Base-by-base conservation (phyloP, 768 basidiomycete genomes). In the Agrocybe praecox region DNA sequence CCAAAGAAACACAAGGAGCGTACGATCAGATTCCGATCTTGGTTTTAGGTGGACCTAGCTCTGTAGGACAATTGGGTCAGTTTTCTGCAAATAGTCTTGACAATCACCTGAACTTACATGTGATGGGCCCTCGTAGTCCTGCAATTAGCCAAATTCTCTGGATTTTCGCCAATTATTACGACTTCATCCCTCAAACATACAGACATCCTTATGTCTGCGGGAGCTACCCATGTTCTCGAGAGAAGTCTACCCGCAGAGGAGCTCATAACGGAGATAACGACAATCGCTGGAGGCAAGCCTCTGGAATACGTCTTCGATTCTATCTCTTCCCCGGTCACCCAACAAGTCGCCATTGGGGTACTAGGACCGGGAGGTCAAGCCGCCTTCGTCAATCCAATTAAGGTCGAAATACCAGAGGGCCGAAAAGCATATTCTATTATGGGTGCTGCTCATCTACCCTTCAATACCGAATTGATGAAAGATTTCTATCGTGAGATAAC, bases 11-110 rank as follows among this genome's bases (percentile, higher is more conserved):
- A 9, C 49, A 43, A n/a, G 76, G 73, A 36, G 77, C 74, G 47
- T 81, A 82, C 59, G 67, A 65, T 29, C 79, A 72, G 5, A 72
- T 73, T 47, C 75, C 81, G 0, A 74, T 82, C 29, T 57, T 83
- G 26, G 71, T 83, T 48, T 65, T 81, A 15, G 81, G 81, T 29
- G 82, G 82, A 2, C 64, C 76, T n/a, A 74, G 76, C 46, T 80
- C 79, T 32, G 76, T 82, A 1, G 82, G 82, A 40, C 80, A 82
- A 71, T 77, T 70, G 24, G 78, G 82, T 79, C 48, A 12, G 60
- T 53, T 2, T 14, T 17, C 23, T 47, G 9, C 47, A 15, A 2
- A 15, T 36, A 3, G 49, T 11, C 14, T 18, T 29, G n/a, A 8
- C n/a, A 29, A 22, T 4, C n/a, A 19, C 11, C n/a, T 21, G 12